phyloP scores from a whole-genome alignment of 441 rosid species.

The Corymbia citriodora region DNA sequence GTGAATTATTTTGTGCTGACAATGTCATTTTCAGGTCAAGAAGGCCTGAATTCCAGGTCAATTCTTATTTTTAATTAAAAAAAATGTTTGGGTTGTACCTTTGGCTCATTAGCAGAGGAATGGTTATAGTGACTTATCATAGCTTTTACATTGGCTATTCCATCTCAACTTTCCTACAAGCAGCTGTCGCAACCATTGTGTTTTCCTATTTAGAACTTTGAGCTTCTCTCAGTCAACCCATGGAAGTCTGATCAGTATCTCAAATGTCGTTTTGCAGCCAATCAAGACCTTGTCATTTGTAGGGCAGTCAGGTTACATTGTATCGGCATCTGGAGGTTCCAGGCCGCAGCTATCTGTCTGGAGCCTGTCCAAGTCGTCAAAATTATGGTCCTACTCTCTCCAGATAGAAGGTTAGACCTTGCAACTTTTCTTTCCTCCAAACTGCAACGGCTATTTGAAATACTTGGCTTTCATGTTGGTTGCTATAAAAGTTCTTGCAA shows the following conservation, averaged over 20 bases:
- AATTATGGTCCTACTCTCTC: conserved; percentile 81
- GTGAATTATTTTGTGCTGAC: not conserved
- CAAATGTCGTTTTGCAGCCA: conserved; percentile 46
- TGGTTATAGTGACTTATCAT: not conserved
- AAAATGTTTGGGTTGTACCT: not conserved
- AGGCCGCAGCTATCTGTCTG: conserved; percentile 77
- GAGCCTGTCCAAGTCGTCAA: conserved; percentile 65
- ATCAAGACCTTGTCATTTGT: conserved; percentile 62
- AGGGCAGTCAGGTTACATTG: conserved; percentile 78
- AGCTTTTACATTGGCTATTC: not conserved
- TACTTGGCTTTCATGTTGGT: not conserved
- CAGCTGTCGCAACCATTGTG: not conserved
- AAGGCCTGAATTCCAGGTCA: not conserved
- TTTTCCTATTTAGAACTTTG: not conserved
- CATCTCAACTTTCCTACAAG: not conserved
- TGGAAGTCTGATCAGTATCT: not conserved
- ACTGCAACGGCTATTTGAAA: not conserved
- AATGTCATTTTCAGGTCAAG: not conserved
- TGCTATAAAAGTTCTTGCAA: not conserved
- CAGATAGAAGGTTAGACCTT: conserved; percentile 61
- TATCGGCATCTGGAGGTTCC: conserved; percentile 58
- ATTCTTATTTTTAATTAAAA: not conserved
- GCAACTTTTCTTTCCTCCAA: not conserved
- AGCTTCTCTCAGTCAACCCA: not conserved
- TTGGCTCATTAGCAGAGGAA: not conserved